Conservation (phyloP, 345 rosid genomes). For the Populus simonii region DNA sequence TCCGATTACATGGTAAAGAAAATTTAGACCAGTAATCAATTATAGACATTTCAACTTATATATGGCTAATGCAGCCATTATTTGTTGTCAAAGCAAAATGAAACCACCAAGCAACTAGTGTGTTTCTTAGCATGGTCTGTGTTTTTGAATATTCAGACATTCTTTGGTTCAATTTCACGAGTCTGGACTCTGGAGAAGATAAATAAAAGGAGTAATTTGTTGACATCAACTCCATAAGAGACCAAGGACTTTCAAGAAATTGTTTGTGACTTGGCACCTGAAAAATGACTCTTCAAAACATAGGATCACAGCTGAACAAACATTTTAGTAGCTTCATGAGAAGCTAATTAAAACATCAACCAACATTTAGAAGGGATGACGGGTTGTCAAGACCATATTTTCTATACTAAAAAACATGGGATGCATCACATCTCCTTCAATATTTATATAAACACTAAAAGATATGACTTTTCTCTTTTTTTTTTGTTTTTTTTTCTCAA, state of each 20-base stretch:
- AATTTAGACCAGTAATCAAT: neutral
- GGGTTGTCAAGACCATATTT: too few relatives aligned
- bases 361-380: too few relatives aligned
- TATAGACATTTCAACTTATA: too few relatives aligned
- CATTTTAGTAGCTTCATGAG: neutral
- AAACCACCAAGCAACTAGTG: neutral
- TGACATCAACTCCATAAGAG: neutral
- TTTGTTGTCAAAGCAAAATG: neutral
- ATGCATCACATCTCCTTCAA: too few relatives aligned
- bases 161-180: neutral
- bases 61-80: neutral
- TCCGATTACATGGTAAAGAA: neutral
- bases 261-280: neutral
- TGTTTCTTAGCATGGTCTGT: neutral
- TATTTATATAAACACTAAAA: too few relatives aligned
- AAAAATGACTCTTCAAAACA: neutral
- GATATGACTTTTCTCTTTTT: too few relatives aligned
- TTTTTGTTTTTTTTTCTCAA: rapidly evolving
- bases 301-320: neutral
- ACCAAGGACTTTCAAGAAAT: neutral
- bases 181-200: neutral
- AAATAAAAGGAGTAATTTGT: neutral
- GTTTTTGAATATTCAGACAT: neutral
- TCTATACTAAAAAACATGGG: too few relatives aligned
- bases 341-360: neutral